These are phyloP conservation scores for Jaltomata sinuosa DNA, from an alignment of 257 asterid genomes.

Conservation along the genomic window DNA sequence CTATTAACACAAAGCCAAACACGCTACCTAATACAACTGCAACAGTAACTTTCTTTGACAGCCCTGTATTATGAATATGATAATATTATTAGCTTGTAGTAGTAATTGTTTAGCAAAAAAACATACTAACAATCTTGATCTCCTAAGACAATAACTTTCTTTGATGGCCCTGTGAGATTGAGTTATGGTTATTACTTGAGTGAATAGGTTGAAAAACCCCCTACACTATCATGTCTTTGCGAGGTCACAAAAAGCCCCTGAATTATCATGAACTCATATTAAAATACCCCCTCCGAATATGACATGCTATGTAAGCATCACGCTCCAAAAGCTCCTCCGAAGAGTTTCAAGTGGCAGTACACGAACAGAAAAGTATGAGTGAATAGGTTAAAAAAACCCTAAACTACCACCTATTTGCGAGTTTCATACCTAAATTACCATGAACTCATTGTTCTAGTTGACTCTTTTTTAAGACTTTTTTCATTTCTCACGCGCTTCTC, in stretches of 20 bases:
- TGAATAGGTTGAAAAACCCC: neutral
- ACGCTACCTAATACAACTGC: slow-evolving; percentile 23
- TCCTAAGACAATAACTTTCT: slow-evolving; percentile 16
- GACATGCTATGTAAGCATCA: neutral
- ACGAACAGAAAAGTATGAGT: neutral
- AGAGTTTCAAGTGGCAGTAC: neutral
- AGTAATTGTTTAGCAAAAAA: neutral
- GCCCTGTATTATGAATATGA: slow-evolving; percentile 15
- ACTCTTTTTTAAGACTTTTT: neutral
- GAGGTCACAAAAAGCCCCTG: too few species aligned
- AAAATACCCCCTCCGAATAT: neutral
- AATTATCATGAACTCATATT: neutral
- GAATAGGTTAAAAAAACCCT: neutral
- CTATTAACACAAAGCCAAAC: slow-evolving; percentile 8
- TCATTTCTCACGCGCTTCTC: neutral
- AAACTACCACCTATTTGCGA: neutral
- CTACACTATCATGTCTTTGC: neutral
- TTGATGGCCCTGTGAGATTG: slow-evolving; percentile 24
- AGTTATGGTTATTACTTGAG: neutral
- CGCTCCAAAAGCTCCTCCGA: neutral
- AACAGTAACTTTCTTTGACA: slow-evolving; percentile 19
- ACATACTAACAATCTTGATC: neutral
- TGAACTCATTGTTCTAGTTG: neutral
- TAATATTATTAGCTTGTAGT: neutral
- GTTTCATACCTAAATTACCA: neutral